Evolutionary conservation across 2,329 filamentous ascomycete species (phyloP).

Genomic region (Gliomastix tumulicola): DNA sequence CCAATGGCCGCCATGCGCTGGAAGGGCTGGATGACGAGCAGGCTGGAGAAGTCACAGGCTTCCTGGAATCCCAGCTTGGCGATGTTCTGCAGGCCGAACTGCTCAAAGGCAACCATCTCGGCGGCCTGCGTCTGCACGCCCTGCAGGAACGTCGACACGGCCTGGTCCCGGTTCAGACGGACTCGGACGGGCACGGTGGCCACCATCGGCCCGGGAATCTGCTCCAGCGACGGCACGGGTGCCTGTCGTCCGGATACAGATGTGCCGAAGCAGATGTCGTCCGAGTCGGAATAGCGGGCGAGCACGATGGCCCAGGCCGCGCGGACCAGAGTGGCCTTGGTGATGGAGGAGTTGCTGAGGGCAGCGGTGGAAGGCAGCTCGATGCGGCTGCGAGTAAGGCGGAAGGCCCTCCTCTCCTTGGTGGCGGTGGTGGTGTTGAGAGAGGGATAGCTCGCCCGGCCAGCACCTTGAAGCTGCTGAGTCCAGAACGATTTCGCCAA

Average conservation of each 20-base stretch:
- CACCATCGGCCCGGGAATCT: constrained; percentile 12
- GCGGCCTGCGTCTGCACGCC: constrained; percentile 8
- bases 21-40: neutral
- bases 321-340: neutral
- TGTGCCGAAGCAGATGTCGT: neutral
- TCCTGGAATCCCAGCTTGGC: neutral
- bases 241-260: neutral
- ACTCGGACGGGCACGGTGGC: constrained; percentile 10
- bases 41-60: constrained; percentile 1
- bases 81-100: constrained; percentile 16
- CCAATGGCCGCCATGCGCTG: neutral
- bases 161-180: constrained; percentile 3
- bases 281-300: neutral
- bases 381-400: neutral
- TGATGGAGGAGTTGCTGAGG: neutral
- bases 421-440: neutral
- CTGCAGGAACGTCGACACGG: constrained; percentile 7
- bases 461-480: constrained; percentile 1
- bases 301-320: neutral
- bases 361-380: neutral
- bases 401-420: neutral
- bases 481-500: constrained; percentile 1
- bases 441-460: constrained; percentile 4
- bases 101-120: constrained; percentile 9
- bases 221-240: constrained; percentile 10